phyloP scores from a whole-genome alignment of 164 flowering plant species.

The Tinospora cordifolia region DNA sequence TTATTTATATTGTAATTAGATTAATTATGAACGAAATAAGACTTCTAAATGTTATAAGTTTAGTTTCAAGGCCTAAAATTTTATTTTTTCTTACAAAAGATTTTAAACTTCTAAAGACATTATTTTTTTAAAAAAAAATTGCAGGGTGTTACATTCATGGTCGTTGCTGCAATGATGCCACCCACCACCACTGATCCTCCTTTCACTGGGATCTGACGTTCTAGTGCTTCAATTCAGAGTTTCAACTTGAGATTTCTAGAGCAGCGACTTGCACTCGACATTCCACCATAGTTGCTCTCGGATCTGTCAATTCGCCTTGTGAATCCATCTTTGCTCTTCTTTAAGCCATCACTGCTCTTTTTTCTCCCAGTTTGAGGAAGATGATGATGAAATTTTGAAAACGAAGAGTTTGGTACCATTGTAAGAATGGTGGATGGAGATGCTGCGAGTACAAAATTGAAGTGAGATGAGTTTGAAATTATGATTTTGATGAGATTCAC shows the following conservation, averaged over 20 bases:
- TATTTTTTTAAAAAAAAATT: too few species aligned
- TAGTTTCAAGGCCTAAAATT: too few species aligned
- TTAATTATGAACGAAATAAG: too few species aligned
- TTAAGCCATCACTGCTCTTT: constrained; percentile 13
- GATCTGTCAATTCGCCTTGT: constrained; percentile 81
- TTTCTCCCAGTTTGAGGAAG: constrained; percentile 17
- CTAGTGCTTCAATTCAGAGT: constrained; percentile 44
- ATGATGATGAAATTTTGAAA: constrained; percentile 8
- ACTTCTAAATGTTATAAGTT: too few species aligned
- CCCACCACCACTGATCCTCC: constrained; percentile 15
- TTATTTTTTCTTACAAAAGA: too few species aligned
- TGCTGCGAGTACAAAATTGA: neutral
- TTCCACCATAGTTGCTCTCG: constrained; percentile 69
- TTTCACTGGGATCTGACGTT: constrained; percentile 17
- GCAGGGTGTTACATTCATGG: too few species aligned
- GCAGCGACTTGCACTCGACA: constrained; percentile 54
- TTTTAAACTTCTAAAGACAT: too few species aligned
- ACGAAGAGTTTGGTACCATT: neutral
- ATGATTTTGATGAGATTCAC: too few species aligned
- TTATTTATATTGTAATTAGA: too few species aligned
- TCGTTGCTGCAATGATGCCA: too few species aligned
- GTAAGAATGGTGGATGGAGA: neutral
- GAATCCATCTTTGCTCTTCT: constrained; percentile 41
- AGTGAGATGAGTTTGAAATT: neutral
- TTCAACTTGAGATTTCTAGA: constrained; percentile 41